Percentiles rank a stretch among this genome's conserved stretches.
Evolutionary conservation across 148 eudicot species (phyloP).

Genomic region (Tetragonia tetragonoides): DNA sequence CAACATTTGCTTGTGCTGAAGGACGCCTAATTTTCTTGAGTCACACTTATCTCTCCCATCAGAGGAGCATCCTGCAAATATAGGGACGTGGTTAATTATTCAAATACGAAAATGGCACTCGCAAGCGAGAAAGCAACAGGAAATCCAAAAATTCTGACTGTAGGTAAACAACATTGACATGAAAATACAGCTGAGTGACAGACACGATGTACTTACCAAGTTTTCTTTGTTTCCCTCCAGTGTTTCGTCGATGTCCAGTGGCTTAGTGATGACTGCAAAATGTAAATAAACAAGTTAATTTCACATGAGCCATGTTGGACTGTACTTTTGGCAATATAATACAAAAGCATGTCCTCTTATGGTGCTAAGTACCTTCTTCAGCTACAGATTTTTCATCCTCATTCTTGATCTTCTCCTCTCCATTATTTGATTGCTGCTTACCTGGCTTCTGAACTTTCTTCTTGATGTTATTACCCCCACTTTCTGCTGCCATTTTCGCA

Average conservation of each 20-base stretch:
- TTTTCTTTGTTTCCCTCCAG: conserved; percentile 79
- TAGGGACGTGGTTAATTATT: not conserved
- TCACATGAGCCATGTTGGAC: not conserved
- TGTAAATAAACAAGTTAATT: not conserved
- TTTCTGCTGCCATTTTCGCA: conserved; percentile 31
- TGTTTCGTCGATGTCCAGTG: conserved; percentile 29
- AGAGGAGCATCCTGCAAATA: conserved; percentile 47
- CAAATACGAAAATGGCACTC: not conserved
- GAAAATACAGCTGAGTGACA: not conserved
- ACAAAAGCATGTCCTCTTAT: not conserved
- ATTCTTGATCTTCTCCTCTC: conserved; percentile 39
- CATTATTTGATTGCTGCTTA: conserved; percentile 36
- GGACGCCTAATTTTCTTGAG: conserved; percentile 24
- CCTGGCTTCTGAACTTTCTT: conserved; percentile 45
- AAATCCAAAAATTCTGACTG: not conserved
- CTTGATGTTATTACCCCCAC: conserved; percentile 31
- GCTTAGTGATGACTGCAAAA: conserved; percentile 32
- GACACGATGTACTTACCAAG: conserved; percentile 42
- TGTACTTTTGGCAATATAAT: not conserved
- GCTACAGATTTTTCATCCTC: conserved; percentile 36
- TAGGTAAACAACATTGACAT: too few relatives aligned
- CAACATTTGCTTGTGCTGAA: conserved; percentile 11
- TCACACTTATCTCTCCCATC: conserved; percentile 40
- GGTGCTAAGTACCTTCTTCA: conserved; percentile 34
- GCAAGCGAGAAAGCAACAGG: not conserved